Conservation (phyloP, 1,284 basidiomycete species). For the Agaricales sp. region DNA sequence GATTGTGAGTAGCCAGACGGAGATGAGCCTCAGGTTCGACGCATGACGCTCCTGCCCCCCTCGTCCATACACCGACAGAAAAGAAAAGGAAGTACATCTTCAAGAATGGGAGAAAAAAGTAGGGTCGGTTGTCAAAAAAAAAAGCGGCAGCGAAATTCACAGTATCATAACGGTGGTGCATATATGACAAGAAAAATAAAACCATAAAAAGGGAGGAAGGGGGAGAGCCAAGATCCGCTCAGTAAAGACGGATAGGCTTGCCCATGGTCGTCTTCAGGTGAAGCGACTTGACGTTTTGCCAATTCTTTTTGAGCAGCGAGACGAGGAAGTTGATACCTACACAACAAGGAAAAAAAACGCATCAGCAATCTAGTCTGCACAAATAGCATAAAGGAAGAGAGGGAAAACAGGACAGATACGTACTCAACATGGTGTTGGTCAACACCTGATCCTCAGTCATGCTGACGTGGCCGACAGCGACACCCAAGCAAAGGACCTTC, state of each 20-base stretch:
- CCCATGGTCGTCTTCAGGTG: constrained; percentile 99
- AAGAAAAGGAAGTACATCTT: too few species aligned
- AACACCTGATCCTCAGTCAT: constrained; percentile 98
- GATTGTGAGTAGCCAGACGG: too few species aligned
- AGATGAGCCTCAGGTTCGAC: too few species aligned
- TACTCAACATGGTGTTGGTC: constrained; percentile 93
- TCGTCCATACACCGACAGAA: too few species aligned
- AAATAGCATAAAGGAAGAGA: neutral
- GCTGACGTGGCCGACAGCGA: constrained; percentile 95
- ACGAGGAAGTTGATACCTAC: constrained; percentile 99
- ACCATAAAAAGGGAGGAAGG: too few species aligned
- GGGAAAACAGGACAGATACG: constrained; percentile 18
- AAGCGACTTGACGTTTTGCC: constrained; percentile 99
- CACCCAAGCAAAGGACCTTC: constrained; percentile 99
- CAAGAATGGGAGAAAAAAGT: too few species aligned
- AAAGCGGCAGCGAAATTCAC: too few species aligned
- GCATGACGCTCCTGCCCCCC: too few species aligned
- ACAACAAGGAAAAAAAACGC: constrained; percentile 19
- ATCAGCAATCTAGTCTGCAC: constrained; percentile 7
- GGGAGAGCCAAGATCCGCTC: too few species aligned
- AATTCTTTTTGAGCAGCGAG: constrained; percentile 99
- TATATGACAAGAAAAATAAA: too few species aligned
- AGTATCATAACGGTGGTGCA: too few species aligned
- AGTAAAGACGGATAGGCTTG: constrained; percentile 93
- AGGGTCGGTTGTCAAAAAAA: too few species aligned